Conservation (phyloP, 2,329 filamentous ascomycete species). For the Purpureocillium takamizusanense region DNA sequence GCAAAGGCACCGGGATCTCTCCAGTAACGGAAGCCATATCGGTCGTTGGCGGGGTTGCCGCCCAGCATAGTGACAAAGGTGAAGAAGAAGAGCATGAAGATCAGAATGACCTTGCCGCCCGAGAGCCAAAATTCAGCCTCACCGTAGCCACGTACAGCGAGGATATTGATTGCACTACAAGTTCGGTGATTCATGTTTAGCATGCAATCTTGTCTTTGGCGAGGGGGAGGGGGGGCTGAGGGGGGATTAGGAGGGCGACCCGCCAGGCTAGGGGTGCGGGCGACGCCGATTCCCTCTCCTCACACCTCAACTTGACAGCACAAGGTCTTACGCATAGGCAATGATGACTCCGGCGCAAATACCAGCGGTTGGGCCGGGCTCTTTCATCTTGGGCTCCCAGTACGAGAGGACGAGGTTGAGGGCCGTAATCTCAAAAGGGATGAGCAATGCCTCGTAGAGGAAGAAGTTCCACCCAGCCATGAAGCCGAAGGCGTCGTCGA, state of each 20-base stretch:
- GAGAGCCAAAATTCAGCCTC: constrained; percentile 65
- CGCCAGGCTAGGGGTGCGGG: constrained; percentile 1
- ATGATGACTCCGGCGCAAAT: constrained; percentile 48
- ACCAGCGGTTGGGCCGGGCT: constrained; percentile 58
- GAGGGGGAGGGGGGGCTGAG: constrained; percentile 1
- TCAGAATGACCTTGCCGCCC: constrained; percentile 55
- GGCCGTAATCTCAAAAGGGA: constrained; percentile 34
- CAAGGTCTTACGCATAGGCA: constrained; percentile 42
- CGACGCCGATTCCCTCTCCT: not conserved
- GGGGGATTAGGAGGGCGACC: not conserved
- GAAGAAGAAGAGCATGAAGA: constrained; percentile 59
- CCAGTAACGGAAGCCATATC: constrained; percentile 66
- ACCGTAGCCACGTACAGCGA: constrained; percentile 58
- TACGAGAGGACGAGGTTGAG: constrained; percentile 32
- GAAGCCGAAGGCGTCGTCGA: constrained; percentile 57
- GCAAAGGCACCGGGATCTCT: constrained; percentile 31
- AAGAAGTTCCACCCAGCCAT: constrained; percentile 36
- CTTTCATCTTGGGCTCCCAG: constrained; percentile 33
- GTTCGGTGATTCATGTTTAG: constrained; percentile 17
- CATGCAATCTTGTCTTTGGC: constrained; percentile 8
- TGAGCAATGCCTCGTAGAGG: constrained; percentile 32
- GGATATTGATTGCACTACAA: constrained; percentile 47
- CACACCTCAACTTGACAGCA: constrained; percentile 1
- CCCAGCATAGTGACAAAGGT: constrained; percentile 77
- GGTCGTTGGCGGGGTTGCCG: constrained; percentile 60